Conservation (phyloP, 352 stramenopile genomes). For the Globisporangium viniferum region DNA sequence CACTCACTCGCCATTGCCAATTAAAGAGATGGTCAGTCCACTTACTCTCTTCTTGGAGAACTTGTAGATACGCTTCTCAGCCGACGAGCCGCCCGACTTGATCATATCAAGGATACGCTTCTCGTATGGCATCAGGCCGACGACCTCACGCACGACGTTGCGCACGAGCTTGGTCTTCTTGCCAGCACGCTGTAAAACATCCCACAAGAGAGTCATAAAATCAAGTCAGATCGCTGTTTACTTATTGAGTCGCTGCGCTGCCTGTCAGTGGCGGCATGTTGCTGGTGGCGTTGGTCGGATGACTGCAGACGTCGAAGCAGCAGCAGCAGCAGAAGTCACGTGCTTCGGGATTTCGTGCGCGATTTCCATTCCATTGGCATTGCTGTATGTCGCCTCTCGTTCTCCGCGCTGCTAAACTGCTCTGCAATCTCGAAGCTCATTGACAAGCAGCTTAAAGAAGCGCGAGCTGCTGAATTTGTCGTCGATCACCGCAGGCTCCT, state of each 20-base stretch:
- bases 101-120: constrained; percentile 99
- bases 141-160: constrained; percentile 97
- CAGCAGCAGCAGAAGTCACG: neutral
- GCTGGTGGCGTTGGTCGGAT: neutral
- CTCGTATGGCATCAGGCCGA: constrained; percentile 98
- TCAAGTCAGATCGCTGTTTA: neutral
- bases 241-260: neutral
- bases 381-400: neutral
- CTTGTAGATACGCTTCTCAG: constrained; percentile 99
- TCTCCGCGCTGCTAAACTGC: neutral
- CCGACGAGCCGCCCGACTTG: constrained; percentile 96
- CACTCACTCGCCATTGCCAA: neutral
- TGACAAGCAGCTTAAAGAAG: neutral
- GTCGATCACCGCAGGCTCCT: too few species aligned
- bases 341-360: neutral
- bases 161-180: constrained; percentile 96
- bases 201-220: neutral
- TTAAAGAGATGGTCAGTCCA: constrained; percentile 13
- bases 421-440: neutral
- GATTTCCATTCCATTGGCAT: neutral
- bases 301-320: too few species aligned
- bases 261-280: too few species aligned
- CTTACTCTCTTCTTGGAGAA: constrained; percentile 96
- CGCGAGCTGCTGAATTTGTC: neutral
- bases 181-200: constrained; percentile 51